A percentile compares a stretch with the other conserved stretches of the same genome.
These are phyloP conservation scores for Asclepias syriaca DNA, from an alignment of 257 asterid genomes.

Conservation along the genomic window DNA sequence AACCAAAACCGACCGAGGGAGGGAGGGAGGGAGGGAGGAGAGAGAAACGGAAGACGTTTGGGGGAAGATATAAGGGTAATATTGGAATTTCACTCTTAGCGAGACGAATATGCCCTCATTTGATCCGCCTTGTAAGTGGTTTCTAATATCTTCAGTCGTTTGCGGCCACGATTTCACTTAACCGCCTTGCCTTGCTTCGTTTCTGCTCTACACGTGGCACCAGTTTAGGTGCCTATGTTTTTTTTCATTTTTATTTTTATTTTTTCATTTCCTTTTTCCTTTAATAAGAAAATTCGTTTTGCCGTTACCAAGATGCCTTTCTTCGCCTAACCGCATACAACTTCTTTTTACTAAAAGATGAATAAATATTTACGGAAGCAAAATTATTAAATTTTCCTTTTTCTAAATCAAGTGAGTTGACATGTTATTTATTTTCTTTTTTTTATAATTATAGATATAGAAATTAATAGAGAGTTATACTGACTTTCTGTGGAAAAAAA, in stretches of 20 bases:
- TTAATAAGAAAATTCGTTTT: not conserved
- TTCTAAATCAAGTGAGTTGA: no score
- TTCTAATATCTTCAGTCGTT: constrained; percentile 13
- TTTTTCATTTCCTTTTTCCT: not conserved
- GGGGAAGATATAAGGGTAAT: constrained; percentile 30
- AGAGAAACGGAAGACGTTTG: constrained; percentile 15
- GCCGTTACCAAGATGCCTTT: not conserved
- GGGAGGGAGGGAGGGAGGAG: not conserved
- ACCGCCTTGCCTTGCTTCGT: constrained; percentile 18
- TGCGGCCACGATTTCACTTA: constrained; percentile 34
- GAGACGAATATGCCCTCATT: constrained; percentile 54
- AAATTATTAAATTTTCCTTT: no score
- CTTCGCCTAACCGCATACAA: not conserved
- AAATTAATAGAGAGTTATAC: no score
- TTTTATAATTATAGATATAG: no score
- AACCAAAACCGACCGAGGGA: constrained; percentile 25
- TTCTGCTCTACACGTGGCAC: constrained; percentile 20
- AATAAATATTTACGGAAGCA: no score
- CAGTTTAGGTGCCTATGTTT: not conserved
- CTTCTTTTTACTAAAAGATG: no score
- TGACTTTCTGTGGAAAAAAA: no score
- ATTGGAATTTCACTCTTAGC: constrained; percentile 11
- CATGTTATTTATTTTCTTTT: no score
- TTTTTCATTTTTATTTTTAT: not conserved
- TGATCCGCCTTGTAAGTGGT: constrained; percentile 23